These are phyloP conservation scores for Cenchrus purpureus DNA, from an alignment of 176 grass and related monocot genomes.

Conservation along the genomic window DNA sequence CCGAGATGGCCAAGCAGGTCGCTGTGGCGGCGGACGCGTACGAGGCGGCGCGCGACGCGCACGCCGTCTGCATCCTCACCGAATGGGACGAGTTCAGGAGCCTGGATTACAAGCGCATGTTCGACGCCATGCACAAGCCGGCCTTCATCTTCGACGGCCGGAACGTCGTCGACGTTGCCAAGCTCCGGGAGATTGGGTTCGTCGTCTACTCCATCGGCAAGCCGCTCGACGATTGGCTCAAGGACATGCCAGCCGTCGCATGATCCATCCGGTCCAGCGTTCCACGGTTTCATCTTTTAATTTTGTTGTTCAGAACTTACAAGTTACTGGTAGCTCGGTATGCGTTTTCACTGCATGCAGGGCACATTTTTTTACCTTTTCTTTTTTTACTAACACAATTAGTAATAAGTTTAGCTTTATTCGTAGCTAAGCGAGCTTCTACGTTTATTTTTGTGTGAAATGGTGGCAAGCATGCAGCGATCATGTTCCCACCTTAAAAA, in stretches of 20 bases:
- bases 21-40: slow-evolving; percentile 42
- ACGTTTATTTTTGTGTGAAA: no score
- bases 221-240: slow-evolving; percentile 57
- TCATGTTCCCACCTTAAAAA: no score
- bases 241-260: slow-evolving; percentile 46
- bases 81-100: slow-evolving; percentile 60
- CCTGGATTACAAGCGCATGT: slow-evolving; percentile 53
- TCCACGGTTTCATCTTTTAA: no score
- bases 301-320: not conserved
- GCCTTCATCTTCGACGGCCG: slow-evolving; percentile 61
- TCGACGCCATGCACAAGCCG: slow-evolving; percentile 60
- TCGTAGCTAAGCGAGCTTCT: no score
- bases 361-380: no score
- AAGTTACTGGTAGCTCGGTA: no score
- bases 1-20: slow-evolving; percentile 9
- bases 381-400: no score
- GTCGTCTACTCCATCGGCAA: slow-evolving; percentile 57
- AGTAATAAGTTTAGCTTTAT: no score
- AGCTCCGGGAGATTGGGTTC: slow-evolving; percentile 54
- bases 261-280: not conserved
- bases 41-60: slow-evolving; percentile 46
- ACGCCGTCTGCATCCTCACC: slow-evolving; percentile 59
- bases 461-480: no score
- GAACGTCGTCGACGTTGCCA: slow-evolving; percentile 49
- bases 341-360: no score